Percentiles rank a stretch among this genome's conserved stretches.
Evolutionary conservation across 176 grass and related monocot genomes (phyloP).

Genomic region (Oryza glumipatula): DNA sequence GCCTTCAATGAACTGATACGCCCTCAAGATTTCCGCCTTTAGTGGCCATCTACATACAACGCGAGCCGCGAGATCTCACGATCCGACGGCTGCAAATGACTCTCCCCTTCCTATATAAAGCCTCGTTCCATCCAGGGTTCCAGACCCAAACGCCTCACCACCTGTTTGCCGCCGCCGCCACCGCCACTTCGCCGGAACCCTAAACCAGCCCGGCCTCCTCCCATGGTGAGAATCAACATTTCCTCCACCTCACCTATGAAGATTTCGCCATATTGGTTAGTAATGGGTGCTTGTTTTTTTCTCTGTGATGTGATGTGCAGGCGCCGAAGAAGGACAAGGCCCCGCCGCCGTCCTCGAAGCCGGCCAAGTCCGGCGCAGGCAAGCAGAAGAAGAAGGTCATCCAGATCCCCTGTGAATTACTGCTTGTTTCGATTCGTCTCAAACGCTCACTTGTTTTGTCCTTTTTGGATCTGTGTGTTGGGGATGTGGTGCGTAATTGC

Average conservation of each 20-base stretch:
- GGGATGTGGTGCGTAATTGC: slow-evolving; percentile 3
- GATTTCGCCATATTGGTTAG: neutral
- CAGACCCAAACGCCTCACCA: neutral
- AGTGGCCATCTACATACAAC: neutral
- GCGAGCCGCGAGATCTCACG: neutral
- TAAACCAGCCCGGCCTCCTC: neutral
- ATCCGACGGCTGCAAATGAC: neutral
- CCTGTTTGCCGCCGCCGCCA: neutral
- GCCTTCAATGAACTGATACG: no score
- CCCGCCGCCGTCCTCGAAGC: slow-evolving; percentile 64
- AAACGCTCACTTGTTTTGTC: neutral
- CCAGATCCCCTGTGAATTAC: neutral
- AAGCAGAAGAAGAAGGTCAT: slow-evolving; percentile 71
- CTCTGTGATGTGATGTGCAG: slow-evolving; percentile 25
- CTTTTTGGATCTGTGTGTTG: no score
- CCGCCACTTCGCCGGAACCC: neutral
- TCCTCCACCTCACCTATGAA: neutral
- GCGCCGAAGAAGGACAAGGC: slow-evolving; percentile 74
- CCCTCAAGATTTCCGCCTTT: neutral
- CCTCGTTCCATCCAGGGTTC: neutral
- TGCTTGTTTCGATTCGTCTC: neutral
- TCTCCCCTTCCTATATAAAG: neutral
- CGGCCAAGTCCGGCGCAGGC: slow-evolving; percentile 59
- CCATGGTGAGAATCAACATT: neutral
- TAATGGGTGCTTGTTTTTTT: neutral